Percentiles rank a stretch among this genome's conserved stretches.
phyloP scores from a whole-genome alignment of 352 stramenopile species.

The Hyaloperonospora arabidopsidis region DNA sequence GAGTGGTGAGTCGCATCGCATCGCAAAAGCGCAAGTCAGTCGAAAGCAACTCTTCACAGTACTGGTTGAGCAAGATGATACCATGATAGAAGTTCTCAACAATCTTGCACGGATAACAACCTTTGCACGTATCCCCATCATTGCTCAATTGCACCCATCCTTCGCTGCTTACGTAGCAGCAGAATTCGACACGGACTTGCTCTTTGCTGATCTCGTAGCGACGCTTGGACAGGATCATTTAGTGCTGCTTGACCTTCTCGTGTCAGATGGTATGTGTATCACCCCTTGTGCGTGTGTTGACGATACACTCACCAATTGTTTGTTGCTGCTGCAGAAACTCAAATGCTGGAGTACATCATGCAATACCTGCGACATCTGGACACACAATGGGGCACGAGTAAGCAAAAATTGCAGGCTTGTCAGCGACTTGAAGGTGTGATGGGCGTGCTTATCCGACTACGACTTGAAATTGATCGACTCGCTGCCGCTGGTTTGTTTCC shows the following conservation, averaged over 20 bases:
- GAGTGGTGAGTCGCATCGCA: not conserved
- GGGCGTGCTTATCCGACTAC: conserved; percentile 49
- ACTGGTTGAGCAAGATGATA: conserved; percentile 61
- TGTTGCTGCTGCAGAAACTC: conserved; percentile 38
- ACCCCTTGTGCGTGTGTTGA: not conserved
- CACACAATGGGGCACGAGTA: conserved; percentile 25
- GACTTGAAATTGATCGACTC: conserved; percentile 53
- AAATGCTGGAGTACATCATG: conserved; percentile 56
- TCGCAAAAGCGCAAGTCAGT: conserved; percentile 17
- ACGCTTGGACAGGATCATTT: conserved; percentile 50
- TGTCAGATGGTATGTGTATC: conserved; percentile 45
- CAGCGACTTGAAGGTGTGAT: conserved; percentile 34
- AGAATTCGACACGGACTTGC: conserved; percentile 41
- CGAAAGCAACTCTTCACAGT: conserved; percentile 37
- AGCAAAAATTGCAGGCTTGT: conserved; percentile 15
- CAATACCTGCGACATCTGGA: conserved; percentile 40
- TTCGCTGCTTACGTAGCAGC: conserved; percentile 11
- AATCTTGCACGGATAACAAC: conserved; percentile 28
- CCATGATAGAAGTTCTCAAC: conserved; percentile 55
- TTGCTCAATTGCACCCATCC: conserved; percentile 1
- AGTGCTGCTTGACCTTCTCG: conserved; percentile 60
- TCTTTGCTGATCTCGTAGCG: conserved; percentile 51
- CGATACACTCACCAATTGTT: not conserved
- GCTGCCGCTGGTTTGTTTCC: conserved; percentile 39
- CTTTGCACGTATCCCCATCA: not conserved